Evolutionary conservation across 2,329 filamentous ascomycete species (phyloP), one percentile per base, ranked within the genome.

Genomic region (Aspergillus alliaceus): DNA sequence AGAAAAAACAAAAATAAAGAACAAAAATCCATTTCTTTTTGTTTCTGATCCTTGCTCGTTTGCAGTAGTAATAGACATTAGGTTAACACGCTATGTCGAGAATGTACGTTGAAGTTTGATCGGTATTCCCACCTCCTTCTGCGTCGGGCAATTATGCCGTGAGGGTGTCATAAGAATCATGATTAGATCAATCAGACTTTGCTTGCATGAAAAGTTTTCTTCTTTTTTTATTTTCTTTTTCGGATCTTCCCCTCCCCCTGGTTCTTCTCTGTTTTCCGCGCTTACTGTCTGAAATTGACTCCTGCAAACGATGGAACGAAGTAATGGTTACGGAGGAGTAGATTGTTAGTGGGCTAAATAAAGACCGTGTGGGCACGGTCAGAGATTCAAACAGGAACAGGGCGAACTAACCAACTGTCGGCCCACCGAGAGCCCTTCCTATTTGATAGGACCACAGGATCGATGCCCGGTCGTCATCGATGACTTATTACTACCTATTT

Each of bases 401-500:
- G 44, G 44, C 29, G 44, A 48, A 48, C 44, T 46, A 47, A 47
- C 58, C 52, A 50, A 51, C 57, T 57, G 47, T 51, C 51, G 59
- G 56, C 56, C 59, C 59, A 60, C 59, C 56, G 56, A 40, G 50
- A 54, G 53, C 56, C 56, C 59, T 59, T 60, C 53, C 51, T 57
- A 60, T 56, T 60, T 56, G 56, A 60, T 58, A 58, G 58, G 54
- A 58, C 49, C 57, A 46, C 48, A 53, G 49, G 55, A 47, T 56
- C 55, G 50, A 55, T 56, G 51, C 52, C 54, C 34, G 53, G 59
- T 58, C 50, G 50, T 51, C 58, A 37, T 50, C 51, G 31, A 48
- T 46, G 54, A 58, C 9, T 48, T 48, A 48, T 48, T 32, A 32
- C 27, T 48, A 48, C 24, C 27, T 48, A 48, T 61, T 40, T 48